Base-by-base conservation (phyloP, 129 eudicot genomes). In the Pittosporum tobira region DNA sequence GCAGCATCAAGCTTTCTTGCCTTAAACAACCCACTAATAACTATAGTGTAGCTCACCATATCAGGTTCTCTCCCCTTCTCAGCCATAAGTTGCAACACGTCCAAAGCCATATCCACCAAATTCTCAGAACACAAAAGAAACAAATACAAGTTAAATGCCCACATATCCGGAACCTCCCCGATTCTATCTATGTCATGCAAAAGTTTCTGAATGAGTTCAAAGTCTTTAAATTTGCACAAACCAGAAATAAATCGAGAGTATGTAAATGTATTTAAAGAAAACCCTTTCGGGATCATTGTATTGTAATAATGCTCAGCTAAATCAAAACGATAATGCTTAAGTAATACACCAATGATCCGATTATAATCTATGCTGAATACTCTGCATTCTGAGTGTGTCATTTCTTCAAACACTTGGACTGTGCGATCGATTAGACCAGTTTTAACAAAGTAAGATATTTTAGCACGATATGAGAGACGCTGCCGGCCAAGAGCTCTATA, bases 81-180 rank as follows among this genome's bases (percentile, higher is more conserved):
- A 31, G 21, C 51, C 96, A 93, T 93, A 20, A 62, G 45, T 1
- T 31, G 28, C 51, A 93, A 70, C 37, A 87, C 67, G 43, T 70
- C 71, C 47, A 93, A 75, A 7, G 88, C 96, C 21, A 58, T 25
- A 52, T 87, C 94, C 42, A 84, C 94, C 38, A 79, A 75, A 48
- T 60, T 36, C 68, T 81, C 96, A 2, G 84, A 76, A 73, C 94
- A 93, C 58, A 93, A 79, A 71, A 75, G 61, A 77, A 81, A 70
- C 65, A 93, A 46, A 75, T 87, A 87, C 43, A 87, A 79, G 61
- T 93, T 93, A 64, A 71, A 93, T 7, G 99, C 94, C 96, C 96
- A 93, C 40, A 79, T 83, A 70, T 93, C 94, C 13, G 88, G 85
- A 9, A 87, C 75, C 25, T 52, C 66, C 8, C 94, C 91, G 14